Base-by-base conservation (phyloP, 371 early-diverging fungal species). In the Actinomortierella wolfii region DNA sequence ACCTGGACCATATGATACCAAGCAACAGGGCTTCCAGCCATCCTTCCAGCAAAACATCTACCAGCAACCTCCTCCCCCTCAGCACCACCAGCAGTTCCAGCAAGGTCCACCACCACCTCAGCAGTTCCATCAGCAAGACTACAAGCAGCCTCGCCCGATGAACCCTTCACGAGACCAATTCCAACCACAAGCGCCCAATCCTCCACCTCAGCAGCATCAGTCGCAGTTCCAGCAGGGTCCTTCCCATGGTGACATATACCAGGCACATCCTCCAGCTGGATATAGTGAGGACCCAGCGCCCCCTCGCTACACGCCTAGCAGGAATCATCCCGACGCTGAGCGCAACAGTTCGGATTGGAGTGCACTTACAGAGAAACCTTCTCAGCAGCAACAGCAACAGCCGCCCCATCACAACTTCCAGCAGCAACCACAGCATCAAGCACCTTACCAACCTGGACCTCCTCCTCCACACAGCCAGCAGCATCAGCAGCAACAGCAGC, bases 301-400 rank as follows among this genome's bases (percentile, higher is more conserved):
- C n/a, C n/a, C n/a, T n/a, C n/a, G n/a, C n/a, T n/a, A n/a, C n/a
- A n/a, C n/a, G n/a, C n/a, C n/a, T n/a, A n/a, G 25, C 15, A 50
- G 11, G 28, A 25, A 18, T 40, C 59, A 44, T 24, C 52, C 25
- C 43, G 51, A 54, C 17, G 52, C 61, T 20, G 66, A 65, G 29
- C 48, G 65, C 21, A 56, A 40, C 21, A 66, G 66, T 1, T 53
- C 64, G 0, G 70, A 70, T 41, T 70, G 70, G 70, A 64, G 48
- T 50, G 57, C 65, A 15, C 40, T 70, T 45, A 70, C 70, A 5
- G 56, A 59, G 39, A 56, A 57, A 15, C 69, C 59, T 23, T 39
- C 68, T 4, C 23, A 47, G 14, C 45, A 45, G 45, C 20, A 21
- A n/a, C 45, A 45, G n/a, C 21, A 45, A 15, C 49, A 48, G 26